Percentiles rank a stretch among this genome's conserved stretches.
These are phyloP conservation scores for Beauveria australis DNA, from an alignment of 2,329 filamentous ascomycete genomes.

Conservation along the genomic window DNA sequence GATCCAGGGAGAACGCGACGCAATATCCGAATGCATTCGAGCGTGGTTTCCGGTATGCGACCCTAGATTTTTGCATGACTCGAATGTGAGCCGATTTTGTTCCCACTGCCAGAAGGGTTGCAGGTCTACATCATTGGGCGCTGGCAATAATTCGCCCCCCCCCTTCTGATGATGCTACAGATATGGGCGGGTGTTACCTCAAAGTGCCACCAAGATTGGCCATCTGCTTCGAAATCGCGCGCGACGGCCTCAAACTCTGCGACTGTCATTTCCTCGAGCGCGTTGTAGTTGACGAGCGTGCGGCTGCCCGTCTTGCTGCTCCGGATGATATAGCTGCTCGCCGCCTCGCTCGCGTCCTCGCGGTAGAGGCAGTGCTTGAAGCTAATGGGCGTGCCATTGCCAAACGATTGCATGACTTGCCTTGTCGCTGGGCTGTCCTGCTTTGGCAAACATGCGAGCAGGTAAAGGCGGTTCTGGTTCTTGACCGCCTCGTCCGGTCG, in stretches of 20 bases:
- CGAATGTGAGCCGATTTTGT: too few species aligned
- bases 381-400: constrained; percentile 31
- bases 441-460: constrained; percentile 48
- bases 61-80: constrained; percentile 35
- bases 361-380: constrained; percentile 54
- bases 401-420: constrained; percentile 48
- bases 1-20: constrained; percentile 35
- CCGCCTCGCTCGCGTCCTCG: constrained; percentile 43
- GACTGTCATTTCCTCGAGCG: constrained; percentile 57
- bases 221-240: constrained; percentile 26
- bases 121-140: not conserved
- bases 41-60: constrained; percentile 52
- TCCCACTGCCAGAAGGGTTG: too few species aligned
- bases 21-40: constrained; percentile 50
- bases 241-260: constrained; percentile 48
- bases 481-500: not conserved
- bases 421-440: constrained; percentile 39
- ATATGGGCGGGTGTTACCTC: constrained; percentile 38
- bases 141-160: not conserved
- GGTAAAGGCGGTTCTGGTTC: constrained; percentile 28
- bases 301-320: constrained; percentile 51
- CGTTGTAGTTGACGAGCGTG: constrained; percentile 64
- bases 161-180: not conserved
- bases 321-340: constrained; percentile 62
- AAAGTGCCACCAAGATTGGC: constrained; percentile 60